Evolutionary conservation across 1,284 basidiomycete species (phyloP).

Genomic region (Mycena citricolor): DNA sequence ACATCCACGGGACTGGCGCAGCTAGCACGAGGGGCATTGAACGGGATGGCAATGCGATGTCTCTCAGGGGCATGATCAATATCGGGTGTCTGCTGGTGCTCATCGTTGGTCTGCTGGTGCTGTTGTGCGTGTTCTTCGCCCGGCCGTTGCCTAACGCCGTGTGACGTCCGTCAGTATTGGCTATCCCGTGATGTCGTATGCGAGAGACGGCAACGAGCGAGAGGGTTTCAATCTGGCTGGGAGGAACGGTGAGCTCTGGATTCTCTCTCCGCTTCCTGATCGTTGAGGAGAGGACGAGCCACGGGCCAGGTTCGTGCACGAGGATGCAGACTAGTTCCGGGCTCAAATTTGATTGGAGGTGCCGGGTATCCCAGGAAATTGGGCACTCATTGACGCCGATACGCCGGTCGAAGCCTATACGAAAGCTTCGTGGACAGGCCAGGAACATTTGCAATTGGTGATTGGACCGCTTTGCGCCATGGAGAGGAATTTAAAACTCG

Average conservation of each 20-base stretch:
- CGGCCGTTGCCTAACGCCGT: not conserved
- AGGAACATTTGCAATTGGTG: slow-evolving; percentile 29
- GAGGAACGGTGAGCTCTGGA: slow-evolving; percentile 5
- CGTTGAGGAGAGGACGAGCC: no score
- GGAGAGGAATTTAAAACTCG: no score
- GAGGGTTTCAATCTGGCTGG: slow-evolving; percentile 60
- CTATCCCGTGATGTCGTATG: slow-evolving; percentile 76
- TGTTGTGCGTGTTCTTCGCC: slow-evolving; percentile 58
- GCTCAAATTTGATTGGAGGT: slow-evolving; percentile 57
- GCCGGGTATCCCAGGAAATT: slow-evolving; percentile 61
- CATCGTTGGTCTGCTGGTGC: slow-evolving; percentile 54
- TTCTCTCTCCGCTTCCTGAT: no score
- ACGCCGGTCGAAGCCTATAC: slow-evolving; percentile 60
- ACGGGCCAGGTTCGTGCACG: slow-evolving; percentile 7
- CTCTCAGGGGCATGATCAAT: slow-evolving; percentile 70
- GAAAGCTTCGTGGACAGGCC: slow-evolving; percentile 42
- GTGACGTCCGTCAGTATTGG: slow-evolving; percentile 54
- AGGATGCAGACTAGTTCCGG: not conserved
- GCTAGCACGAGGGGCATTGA: slow-evolving; percentile 63
- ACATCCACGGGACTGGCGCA: slow-evolving; percentile 74
- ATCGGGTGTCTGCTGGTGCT: slow-evolving; percentile 75
- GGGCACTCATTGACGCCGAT: slow-evolving; percentile 74
- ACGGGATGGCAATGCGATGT: slow-evolving; percentile 63
- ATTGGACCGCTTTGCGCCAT: not conserved
- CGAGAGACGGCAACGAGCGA: slow-evolving; percentile 45